Evolutionary conservation across 2,329 filamentous ascomycete species (phyloP), one percentile per base, ranked within the genome.

Genomic region (Cyphellophora attinorum): DNA sequence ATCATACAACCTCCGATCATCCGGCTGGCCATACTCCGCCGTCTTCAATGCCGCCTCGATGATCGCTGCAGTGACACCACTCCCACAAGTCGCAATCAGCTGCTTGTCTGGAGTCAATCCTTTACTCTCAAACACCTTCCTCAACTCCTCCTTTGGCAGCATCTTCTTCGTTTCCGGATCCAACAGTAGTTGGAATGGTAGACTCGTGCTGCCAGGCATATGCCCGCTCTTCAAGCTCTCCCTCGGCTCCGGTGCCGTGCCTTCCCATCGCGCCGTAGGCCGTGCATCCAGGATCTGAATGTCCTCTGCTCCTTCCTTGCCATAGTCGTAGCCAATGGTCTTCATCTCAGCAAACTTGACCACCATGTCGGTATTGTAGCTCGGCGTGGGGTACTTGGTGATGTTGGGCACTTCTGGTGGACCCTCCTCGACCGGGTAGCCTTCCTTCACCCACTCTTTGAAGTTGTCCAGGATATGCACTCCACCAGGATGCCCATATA

Each of bases 381-480:
- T 82, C 64, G 64, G 60, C 5, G 62, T 54, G 3, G 62, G 53
- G 42, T 72, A 72, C 30, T 58, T 58, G 19, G 59, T 61, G 38
- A 54, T 55, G 37, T 65, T 60, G 11, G 46, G 46, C 4, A 40
- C 37, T 13, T 55, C 46, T 3, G 57, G 53, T 11, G 54, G 46
- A 1, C 89, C 88, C n/a, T 76, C 77, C 62, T 94, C 86, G 1
- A 79, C 81, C 0, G 86, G 83, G 46, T 79, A 74, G 2, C 83
- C 85, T 52, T 93, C 70, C 19, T 89, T 81, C 2, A 89, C 79
- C 85, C 88, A 98, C n/a, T 83, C 62, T 57, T 80, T 83, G 64
- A 95, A 98, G 64, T 98, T 98, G 65, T 98, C 93, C 36, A 98
- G 64, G 12, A 98, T 62, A 57, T 95, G 86, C 11, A 98, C 89